phyloP scores from a whole-genome alignment of 2,329 filamentous ascomycete species.

The Ophiocordyceps robertsii region DNA sequence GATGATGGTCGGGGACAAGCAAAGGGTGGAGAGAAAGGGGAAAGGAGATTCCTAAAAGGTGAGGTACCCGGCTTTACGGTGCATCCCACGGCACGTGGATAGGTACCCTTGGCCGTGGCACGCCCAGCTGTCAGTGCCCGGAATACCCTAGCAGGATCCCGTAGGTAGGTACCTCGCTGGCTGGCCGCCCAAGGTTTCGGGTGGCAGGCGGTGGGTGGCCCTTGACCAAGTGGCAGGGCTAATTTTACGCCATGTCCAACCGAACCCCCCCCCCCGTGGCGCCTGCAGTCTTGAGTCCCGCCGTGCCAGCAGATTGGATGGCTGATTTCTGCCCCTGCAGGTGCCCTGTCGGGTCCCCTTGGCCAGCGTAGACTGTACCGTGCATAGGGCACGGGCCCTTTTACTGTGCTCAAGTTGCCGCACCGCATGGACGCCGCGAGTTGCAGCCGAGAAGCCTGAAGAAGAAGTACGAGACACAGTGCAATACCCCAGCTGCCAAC shows the following conservation, averaged over 20 bases:
- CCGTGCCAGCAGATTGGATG: not conserved
- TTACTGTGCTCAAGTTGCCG: no score
- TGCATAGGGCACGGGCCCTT: not conserved
- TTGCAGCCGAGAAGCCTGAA: no score
- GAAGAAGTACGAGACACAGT: no score
- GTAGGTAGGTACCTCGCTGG: no score
- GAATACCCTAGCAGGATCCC: no score
- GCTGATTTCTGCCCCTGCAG: not conserved
- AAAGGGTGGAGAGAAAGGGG: slow-evolving; percentile 4
- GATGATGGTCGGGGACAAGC: slow-evolving; percentile 2
- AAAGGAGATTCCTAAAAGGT: not conserved
- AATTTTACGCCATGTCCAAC: not conserved
- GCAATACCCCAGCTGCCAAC: no score
- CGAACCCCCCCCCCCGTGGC: not conserved
- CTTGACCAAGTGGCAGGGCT: not conserved
- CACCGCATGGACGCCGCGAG: no score
- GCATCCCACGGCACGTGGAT: no score
- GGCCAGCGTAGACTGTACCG: not conserved
- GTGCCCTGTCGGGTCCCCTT: not conserved
- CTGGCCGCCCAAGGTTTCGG: not conserved
- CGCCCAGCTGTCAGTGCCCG: no score
- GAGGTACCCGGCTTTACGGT: not conserved
- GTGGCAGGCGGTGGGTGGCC: not conserved
- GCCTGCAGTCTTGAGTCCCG: not conserved
- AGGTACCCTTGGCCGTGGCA: no score